Evolutionary conservation across 1,284 basidiomycete genomes (phyloP), one percentile per base, ranked within the genome.

Genomic region (Papiliotrema laurentii): DNA sequence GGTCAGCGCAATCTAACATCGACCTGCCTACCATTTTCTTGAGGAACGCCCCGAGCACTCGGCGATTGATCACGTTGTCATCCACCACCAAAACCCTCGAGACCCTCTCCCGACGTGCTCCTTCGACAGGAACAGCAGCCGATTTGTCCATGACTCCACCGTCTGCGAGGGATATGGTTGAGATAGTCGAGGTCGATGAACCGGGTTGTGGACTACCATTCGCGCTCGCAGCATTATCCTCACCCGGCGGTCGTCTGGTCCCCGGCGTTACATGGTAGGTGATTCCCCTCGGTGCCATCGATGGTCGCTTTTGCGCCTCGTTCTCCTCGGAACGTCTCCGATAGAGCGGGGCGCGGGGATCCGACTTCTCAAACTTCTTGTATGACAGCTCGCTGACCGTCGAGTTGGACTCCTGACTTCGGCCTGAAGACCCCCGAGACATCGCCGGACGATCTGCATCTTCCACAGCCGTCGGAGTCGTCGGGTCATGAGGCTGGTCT

Each of bases 21-120:
- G n/a, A n/a, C 14, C n/a, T 14, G 50, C 83, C 68, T 79, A 79
- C 90, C 70, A 81, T 84, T 49, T 82, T 81, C 49, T 71, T 80
- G 33, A 94, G 76, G 85, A 89, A 96, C 53, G 87, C 87, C 25
- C 81, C 79, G 80, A 92, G 62, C 7, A 71, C 62, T 51, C 63
- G 61, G 33, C 74, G 55, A 58, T 69, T 73, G 58, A 73, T 85
- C 49, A 73, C 80, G 63, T 91, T 90, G 63, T 92, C 87, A 71
- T 90, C 89, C 2, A 90, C 86, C 2, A 91, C 83, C 46, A 91
- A 74, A 9, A 90, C 82, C 41, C 82, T 79, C 47, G 83, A 77
- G 7, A 70, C 71, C 16, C 69, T 77, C 72, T 31, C 79, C 56
- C 38, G 80, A 63, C 51, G 51, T n/a, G 47, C 49, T 30, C 51